Evolutionary conservation across 306 rosid species (phyloP), one percentile per base, ranked within the genome.

Genomic region (Spatholobus suberectus): DNA sequence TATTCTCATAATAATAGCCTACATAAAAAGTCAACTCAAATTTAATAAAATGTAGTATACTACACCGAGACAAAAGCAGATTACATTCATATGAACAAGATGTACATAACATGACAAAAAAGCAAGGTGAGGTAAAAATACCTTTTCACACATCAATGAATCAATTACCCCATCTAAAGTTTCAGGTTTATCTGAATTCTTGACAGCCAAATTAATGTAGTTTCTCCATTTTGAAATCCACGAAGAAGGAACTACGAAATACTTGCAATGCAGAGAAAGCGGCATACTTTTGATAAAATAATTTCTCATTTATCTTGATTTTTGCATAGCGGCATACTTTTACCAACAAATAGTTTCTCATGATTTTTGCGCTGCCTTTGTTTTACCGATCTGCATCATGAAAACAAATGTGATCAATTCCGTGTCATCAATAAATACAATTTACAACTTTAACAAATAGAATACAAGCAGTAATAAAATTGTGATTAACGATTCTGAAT

Each of bases 141-240:
- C 99, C 99, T 95, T 93, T 86, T 90, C 98, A 86, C 99, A 95
- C 75, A 82, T 79, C 55, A 92, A 77, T 78, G 88, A 79, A 79
- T 85, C 82, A 58, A 95, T 89, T 67, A 85, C 86, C 74, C 89
- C 84, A 61, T 90, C 91, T 83, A 95, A 89, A 66, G 85, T 81
- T 83, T 90, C 99, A 73, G 98, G 99, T 83, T 83, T 86, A 78
- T 85, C 96, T 4, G 89, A 88, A 90, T 86, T 90, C 89, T 86
- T 95, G 85, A 86, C 83, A 32, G 70, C 70, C 23, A 17, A 63
- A 14, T 61, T 93, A 70, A 95, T 41, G 81, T 93, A 95, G 78
- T 83, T 94, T 87, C 90, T 93, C 99, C 99, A 95, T 78, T 86
- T 92, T 47, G 87, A 89, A 81, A 95, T 86, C 99, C 99, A 95